Conservation (phyloP, 495 filamentous ascomycete species). For the Aspergillus campestris region DNA sequence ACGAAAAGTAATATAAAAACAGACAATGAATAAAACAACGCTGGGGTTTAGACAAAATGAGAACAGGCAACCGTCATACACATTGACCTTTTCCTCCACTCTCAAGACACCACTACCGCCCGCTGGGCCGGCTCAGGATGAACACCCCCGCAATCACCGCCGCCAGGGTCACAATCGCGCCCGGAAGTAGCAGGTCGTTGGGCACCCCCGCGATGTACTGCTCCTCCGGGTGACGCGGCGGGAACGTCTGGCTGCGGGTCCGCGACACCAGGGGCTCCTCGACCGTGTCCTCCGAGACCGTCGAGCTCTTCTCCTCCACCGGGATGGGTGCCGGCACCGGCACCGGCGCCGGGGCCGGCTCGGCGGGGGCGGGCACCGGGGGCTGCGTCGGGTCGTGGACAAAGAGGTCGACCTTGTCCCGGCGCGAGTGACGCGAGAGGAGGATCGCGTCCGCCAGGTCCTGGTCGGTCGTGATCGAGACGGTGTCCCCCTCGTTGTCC, state of each 20-base stretch:
- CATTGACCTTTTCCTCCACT: no score
- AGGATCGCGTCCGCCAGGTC: constrained; percentile 87
- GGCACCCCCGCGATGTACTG: constrained; percentile 86
- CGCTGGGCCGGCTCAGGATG: constrained; percentile 69
- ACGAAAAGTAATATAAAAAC: no score
- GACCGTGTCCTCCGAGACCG: constrained; percentile 38
- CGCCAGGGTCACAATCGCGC: constrained; percentile 88
- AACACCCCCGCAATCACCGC: constrained; percentile 93
- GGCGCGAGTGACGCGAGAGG: constrained; percentile 63
- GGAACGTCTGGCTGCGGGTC: constrained; percentile 21
- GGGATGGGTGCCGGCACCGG: constrained; percentile 46
- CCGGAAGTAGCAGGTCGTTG: constrained; percentile 88
- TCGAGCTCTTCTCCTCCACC: constrained; percentile 50
- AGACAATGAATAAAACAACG: no score
- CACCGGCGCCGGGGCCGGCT: constrained; percentile 55
- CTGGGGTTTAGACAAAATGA: no score
- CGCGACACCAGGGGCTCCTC: constrained; percentile 51
- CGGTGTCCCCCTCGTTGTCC: constrained; percentile 94
- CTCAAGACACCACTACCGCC: constrained; percentile 38
- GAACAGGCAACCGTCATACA: no score
- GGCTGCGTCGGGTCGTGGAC: constrained; percentile 90
- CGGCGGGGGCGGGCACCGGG: constrained; percentile 57
- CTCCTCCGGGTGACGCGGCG: constrained; percentile 49
- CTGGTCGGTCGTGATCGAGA: constrained; percentile 92
- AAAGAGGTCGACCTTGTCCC: constrained; percentile 94